A percentile compares a stretch with the other conserved stretches of the same genome.
These are phyloP conservation scores for Dictyostelium firmibasis DNA, from an alignment of 78 protist genomes.

Conservation along the genomic window DNA sequence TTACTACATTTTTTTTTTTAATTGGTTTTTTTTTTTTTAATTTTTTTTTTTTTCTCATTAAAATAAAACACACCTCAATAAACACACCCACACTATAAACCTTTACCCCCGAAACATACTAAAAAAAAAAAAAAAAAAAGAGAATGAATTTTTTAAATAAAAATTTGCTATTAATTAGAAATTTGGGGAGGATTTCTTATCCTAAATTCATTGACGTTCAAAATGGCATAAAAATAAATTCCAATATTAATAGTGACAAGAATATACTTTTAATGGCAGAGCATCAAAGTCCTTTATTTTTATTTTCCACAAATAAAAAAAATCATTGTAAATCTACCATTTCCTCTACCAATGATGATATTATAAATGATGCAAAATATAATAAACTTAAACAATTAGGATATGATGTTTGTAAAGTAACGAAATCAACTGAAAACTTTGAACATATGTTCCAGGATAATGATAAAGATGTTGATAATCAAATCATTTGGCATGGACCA, in stretches of 20 bases:
- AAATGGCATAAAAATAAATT: neutral
- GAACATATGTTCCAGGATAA: too few relatives aligned
- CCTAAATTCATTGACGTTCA: constrained; percentile 29
- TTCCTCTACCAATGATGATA: neutral
- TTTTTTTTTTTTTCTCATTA: too few relatives aligned
- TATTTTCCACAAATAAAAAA: neutral
- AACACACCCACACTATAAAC: neutral
- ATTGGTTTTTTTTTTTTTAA: too few relatives aligned
- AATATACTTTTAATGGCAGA: constrained; percentile 39
- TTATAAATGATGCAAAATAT: neutral
- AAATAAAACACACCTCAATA: neutral
- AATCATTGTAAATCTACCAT: neutral
- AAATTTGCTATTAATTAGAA: constrained; percentile 15
- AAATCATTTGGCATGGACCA: constrained; percentile 57
- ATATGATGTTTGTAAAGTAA: constrained; percentile 8
- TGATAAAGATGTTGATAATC: neutral
- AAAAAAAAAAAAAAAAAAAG: neutral
- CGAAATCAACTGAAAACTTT: neutral
- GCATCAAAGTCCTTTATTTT: constrained; percentile 34
- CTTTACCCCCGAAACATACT: neutral
- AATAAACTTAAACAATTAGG: neutral
- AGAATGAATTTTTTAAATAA: neutral
- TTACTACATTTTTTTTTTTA: too few relatives aligned
- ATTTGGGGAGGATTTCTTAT: constrained; percentile 60
- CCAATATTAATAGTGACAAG: neutral